Percentiles rank a stretch among this genome's conserved stretches.
Conservation (phyloP, 441 rosid species). For the Populus tomentosa region DNA sequence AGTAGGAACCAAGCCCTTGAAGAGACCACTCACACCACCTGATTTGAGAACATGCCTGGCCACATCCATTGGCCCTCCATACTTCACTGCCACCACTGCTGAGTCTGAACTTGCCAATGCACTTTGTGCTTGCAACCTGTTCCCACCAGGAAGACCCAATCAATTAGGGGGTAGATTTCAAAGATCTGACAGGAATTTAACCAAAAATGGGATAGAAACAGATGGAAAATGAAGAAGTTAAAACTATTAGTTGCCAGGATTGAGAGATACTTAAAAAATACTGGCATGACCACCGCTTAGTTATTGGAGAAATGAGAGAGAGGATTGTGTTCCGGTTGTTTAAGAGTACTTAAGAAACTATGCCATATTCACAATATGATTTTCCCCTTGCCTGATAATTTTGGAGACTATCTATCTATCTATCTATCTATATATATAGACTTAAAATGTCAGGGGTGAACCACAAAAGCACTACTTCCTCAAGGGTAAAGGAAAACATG, state of each 20-base stretch:
- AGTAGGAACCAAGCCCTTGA: conserved; percentile 89
- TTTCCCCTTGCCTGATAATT: neutral
- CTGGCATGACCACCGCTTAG: neutral
- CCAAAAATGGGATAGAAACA: neutral
- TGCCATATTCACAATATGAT: neutral
- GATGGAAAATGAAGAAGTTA: neutral
- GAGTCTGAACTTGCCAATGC: conserved; percentile 51
- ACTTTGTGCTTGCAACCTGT: conserved; percentile 94
- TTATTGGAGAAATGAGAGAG: neutral
- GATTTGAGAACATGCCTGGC: conserved; percentile 76
- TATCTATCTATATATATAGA: neutral
- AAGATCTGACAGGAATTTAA: neutral
- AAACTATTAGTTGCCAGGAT: neutral
- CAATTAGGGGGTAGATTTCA: neutral
- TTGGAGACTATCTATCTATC: neutral
- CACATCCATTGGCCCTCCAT: conserved; percentile 96
- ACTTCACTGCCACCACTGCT: conserved; percentile 56
- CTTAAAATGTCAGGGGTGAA: neutral
- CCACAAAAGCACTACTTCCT: neutral
- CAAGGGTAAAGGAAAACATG: neutral
- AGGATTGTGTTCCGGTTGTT: neutral
- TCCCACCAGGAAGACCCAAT: conserved; percentile 5
- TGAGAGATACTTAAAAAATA: neutral
- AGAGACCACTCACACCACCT: conserved; percentile 71
- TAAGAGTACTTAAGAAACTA: neutral